A percentile compares a stretch with the other conserved stretches of the same genome.
Evolutionary conservation across 140 eudicot genomes (phyloP).

Genomic region (Eryngium alpinum): DNA sequence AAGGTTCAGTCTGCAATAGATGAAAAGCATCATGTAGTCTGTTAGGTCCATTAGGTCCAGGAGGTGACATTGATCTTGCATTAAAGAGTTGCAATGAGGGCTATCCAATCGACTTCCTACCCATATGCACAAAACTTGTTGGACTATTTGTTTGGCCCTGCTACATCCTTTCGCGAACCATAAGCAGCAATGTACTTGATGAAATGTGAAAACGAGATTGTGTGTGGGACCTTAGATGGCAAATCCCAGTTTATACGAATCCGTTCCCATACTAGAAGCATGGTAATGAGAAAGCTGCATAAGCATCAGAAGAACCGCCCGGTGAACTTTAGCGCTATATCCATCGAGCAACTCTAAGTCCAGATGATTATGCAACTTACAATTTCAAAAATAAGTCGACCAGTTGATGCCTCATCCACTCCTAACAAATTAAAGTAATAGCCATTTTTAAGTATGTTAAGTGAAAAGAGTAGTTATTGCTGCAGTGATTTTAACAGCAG

Average conservation of each 20-base stretch:
- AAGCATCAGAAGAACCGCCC: no score
- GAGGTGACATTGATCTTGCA: slow-evolving; percentile 28
- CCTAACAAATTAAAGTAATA: no score
- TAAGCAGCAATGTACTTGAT: slow-evolving; percentile 11
- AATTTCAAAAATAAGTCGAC: no score
- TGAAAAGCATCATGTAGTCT: slow-evolving; percentile 55
- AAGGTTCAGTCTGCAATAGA: slow-evolving; percentile 61
- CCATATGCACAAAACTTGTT: slow-evolving; percentile 11
- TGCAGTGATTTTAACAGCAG: no score
- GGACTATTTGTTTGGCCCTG: slow-evolving; percentile 18
- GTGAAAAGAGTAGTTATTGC: no score
- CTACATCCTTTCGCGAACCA: slow-evolving; percentile 23
- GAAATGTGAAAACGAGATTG: slow-evolving; percentile 12
- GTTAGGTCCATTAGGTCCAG: slow-evolving; percentile 31
- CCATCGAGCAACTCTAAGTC: no score
- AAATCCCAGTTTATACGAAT: background rate
- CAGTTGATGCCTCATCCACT: no score
- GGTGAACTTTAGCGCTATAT: no score
- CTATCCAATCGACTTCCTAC: slow-evolving; percentile 52
- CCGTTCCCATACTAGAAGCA: no score
- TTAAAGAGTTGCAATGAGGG: slow-evolving; percentile 39
- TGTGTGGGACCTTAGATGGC: slow-evolving; percentile 37
- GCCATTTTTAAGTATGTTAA: no score
- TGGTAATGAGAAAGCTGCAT: no score
- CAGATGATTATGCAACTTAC: no score